Base-by-base conservation (phyloP, 208 protist genomes). In the Acanthamoeba divionensis region DNA sequence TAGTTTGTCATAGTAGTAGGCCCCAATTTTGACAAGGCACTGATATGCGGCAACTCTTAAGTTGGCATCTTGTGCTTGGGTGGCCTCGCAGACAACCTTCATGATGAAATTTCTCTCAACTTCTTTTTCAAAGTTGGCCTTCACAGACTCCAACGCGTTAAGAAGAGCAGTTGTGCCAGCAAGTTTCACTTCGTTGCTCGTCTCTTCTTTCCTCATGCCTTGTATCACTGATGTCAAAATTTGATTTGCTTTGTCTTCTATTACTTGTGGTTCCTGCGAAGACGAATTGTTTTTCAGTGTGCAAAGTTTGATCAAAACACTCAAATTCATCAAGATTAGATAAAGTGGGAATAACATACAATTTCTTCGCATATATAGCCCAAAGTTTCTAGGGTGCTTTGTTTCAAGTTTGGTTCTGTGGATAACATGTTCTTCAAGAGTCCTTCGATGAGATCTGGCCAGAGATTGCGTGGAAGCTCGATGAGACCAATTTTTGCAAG, bases 321-420 rank as follows among this genome's bases (percentile, higher is more conserved):
- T 66, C 47, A 98, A 90, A 0, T 96, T 93, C 54, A 92, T 75
- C 82, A 96, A 94, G 55, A 97, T 89, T 18, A 92, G n/a, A n/a
- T n/a, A n/a, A n/a, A n/a, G n/a, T 91, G 24, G 95, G 92, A 90
- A 95, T n/a, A 90, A 79, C 96, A 93, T 87, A 94, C 94, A 26
- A 97, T 96, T 63, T 98, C 98, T 90, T 99, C 98, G 93, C 98
- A 99, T 38, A 99, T 94, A 93, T 98, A 99, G 21, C 98, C 98
- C 44, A 99, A 94, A 26, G 97, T 91, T 41, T 97, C 96, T 21
- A 99, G 96, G n/a, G 97, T 94, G 91, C 98, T 95, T 90, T 98
- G 97, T 89, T 97, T 93, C 47, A 95, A 86, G 52, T 93, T 93
- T 71, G 95, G 93, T 24, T 60, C 66, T 8, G 90, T 93, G 52